A percentile compares a stretch with the other conserved stretches of the same genome.
phyloP scores from a whole-genome alignment of 1,284 basidiomycete genomes.

The Spongispora temasekensis region DNA sequence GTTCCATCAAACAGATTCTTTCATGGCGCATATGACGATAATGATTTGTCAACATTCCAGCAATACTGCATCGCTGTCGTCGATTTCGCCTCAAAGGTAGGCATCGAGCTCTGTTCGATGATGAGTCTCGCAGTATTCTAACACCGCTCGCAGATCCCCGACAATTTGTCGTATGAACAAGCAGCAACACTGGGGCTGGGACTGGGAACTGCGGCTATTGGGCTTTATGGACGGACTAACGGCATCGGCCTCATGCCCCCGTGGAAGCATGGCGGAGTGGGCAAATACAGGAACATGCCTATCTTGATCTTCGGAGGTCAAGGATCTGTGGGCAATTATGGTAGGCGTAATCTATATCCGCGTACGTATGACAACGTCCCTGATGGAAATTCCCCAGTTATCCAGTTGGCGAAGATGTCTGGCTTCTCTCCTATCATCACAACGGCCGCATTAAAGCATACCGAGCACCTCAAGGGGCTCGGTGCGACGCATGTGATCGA shows the following conservation, averaged over 20 bases:
- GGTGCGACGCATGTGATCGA: slow-evolving; percentile 50
- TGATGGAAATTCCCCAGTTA: slow-evolving; percentile 21
- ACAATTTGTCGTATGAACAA: slow-evolving; percentile 35
- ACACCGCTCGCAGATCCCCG: slow-evolving; percentile 30
- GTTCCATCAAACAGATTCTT: slow-evolving; percentile 38
- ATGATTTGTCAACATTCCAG: slow-evolving; percentile 47
- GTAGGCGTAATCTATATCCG: slow-evolving; percentile 28
- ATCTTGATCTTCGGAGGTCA: slow-evolving; percentile 48
- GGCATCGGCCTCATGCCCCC: slow-evolving; percentile 36
- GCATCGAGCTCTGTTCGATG: neutral
- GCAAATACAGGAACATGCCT: slow-evolving; percentile 41
- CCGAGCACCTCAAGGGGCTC: slow-evolving; percentile 41
- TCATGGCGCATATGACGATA: slow-evolving; percentile 40
- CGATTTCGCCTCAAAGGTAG: slow-evolving; percentile 46
- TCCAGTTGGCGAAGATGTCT: slow-evolving; percentile 36
- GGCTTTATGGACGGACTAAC: slow-evolving; percentile 34
- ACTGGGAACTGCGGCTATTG: slow-evolving; percentile 34
- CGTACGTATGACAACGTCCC: slow-evolving; percentile 7
- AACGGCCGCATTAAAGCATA: slow-evolving; percentile 46
- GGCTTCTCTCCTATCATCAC: slow-evolving; percentile 40
- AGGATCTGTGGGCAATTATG: slow-evolving; percentile 48
- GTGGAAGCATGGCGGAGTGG: slow-evolving; percentile 35
- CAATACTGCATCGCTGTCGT: slow-evolving; percentile 47
- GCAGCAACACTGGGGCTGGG: slow-evolving; percentile 34
- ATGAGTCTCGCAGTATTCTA: slow-evolving; percentile 5